phyloP scores from a whole-genome alignment of 495 filamentous ascomycete species.

The Hypoxylon cercidicola region DNA sequence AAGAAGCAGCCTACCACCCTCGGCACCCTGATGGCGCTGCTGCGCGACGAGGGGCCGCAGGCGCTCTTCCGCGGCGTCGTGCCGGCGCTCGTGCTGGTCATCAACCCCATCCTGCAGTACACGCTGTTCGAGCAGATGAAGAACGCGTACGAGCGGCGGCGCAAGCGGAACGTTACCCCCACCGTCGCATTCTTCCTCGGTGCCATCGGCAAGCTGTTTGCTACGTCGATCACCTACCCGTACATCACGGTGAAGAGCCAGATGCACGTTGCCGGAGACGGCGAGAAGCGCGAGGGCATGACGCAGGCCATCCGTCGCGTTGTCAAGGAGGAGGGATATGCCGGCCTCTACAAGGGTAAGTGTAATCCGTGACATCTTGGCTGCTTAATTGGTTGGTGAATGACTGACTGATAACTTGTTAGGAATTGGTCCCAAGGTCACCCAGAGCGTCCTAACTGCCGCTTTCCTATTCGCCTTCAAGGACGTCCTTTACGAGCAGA shows the following conservation, averaged over 20 bases:
- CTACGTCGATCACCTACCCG: conserved; percentile 93
- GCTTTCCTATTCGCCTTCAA: conserved; percentile 99
- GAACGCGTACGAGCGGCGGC: conserved; percentile 60
- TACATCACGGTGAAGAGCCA: conserved; percentile 98
- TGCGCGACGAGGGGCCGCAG: conserved; percentile 80
- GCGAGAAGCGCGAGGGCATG: conserved; percentile 72
- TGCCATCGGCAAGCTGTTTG: conserved; percentile 91
- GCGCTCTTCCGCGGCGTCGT: conserved; percentile 93
- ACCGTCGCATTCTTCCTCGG: conserved; percentile 90
- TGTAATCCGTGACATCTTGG: too few species aligned
- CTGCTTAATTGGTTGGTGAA: not conserved
- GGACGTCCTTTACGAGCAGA: conserved; percentile 75
- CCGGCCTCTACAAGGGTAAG: conserved; percentile 90
- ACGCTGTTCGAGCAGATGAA: conserved; percentile 99
- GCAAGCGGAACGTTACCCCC: conserved; percentile 72
- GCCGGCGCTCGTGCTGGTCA: conserved; percentile 90
- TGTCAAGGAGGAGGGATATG: conserved; percentile 86
- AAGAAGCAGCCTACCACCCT: conserved; percentile 71
- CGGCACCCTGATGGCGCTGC: conserved; percentile 77
- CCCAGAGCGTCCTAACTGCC: conserved; percentile 94
- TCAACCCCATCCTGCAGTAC: conserved; percentile 98
- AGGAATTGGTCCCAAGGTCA: conserved; percentile 95
- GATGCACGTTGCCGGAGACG: conserved; percentile 88
- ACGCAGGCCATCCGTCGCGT: conserved; percentile 78
- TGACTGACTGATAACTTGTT: not conserved